These are phyloP conservation scores for Sporothrix sp. DNA, from an alignment of 2,329 filamentous ascomycete species.

Conservation along the genomic window DNA sequence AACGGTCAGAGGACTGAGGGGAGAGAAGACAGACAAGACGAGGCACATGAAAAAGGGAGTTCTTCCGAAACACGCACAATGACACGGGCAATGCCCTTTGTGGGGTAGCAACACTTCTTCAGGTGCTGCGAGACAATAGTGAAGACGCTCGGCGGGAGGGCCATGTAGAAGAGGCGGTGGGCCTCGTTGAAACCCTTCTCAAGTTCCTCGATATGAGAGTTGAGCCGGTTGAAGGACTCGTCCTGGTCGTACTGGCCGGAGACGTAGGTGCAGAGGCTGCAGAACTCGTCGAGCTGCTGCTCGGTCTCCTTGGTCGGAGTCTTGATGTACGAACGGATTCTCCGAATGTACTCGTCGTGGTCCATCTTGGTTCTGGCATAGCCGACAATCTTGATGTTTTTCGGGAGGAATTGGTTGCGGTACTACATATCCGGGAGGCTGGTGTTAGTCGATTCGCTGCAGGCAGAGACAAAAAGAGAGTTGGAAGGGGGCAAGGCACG, in stretches of 20 bases:
- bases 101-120: constrained; percentile 94
- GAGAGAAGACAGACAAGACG: background rate
- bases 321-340: constrained; percentile 98
- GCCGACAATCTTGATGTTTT: constrained; percentile 92
- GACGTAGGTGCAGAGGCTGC: constrained; percentile 78
- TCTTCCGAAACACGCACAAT: constrained; percentile 50
- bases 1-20: background rate
- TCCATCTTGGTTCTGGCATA: constrained; percentile 99
- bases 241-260: constrained; percentile 98
- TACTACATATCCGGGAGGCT: constrained; percentile 45
- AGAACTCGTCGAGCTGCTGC: constrained; percentile 88
- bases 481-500: background rate
- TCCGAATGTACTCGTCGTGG: constrained; percentile 84
- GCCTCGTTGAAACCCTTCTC: constrained; percentile 75
- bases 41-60: background rate
- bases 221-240: constrained; percentile 79
- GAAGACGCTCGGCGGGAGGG: constrained; percentile 93
- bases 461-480: background rate
- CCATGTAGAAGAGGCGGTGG: constrained; percentile 98
- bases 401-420: constrained; percentile 96
- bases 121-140: constrained; percentile 94
- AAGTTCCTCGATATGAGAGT: constrained; percentile 74
- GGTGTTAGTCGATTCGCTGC: constrained; percentile 5
- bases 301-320: constrained; percentile 95
- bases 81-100: constrained; percentile 80